Evolutionary conservation across 2,329 filamentous ascomycete genomes (phyloP), one percentile per base, ranked within the genome.

Genomic region (Hymenoscyphus fructigenus): DNA sequence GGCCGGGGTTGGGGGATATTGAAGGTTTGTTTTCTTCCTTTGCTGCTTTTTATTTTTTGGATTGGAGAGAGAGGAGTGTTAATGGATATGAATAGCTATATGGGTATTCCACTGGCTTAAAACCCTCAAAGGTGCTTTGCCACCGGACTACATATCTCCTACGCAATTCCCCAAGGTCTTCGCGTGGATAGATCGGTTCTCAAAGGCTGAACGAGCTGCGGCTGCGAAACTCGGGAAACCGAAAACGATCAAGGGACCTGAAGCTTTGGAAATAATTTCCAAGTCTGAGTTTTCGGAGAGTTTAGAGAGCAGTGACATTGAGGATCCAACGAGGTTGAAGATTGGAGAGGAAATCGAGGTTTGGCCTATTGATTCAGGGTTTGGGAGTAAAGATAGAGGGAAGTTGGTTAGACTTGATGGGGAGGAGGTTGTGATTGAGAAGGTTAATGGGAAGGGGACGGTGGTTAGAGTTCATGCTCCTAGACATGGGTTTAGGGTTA

Each of bases 41-140:
- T 15, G n/a, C 17, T 23, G 3, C 20, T 23, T 50, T 44, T 17
- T n/a, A 7, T 23, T 23, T 47, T 23, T 23, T 50, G 20, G 9
- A 3, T 23, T 20, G 34, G 14, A 14, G 34, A 36, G 9, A 32
- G 9, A 5, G 36, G 9, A 44, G 17, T 44, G 17, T 20, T 28
- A 41, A 28, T 14, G 34, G 14, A 36, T 14, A 15, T 10, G 7
- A 26, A 58, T 64, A 83, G 80, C 84, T 55, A 78, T 89, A 14
- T 91, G 87, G 87, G 81, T 84, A 0, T 82, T 92, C 68, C 83
- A 88, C 75, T 92, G 90, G 90, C 76, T 91, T 1, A 74, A 77
- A 2, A 78, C 76, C 12, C 78, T 91, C 57, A 82, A 82, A 14
- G 83, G 83, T 4, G 83, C 84, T 15, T 79, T 91, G 57, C 83